Evolutionary conservation across 176 grass and related monocot genomes (phyloP), one percentile per base, ranked within the genome.

Genomic region (Carex littledalei): DNA sequence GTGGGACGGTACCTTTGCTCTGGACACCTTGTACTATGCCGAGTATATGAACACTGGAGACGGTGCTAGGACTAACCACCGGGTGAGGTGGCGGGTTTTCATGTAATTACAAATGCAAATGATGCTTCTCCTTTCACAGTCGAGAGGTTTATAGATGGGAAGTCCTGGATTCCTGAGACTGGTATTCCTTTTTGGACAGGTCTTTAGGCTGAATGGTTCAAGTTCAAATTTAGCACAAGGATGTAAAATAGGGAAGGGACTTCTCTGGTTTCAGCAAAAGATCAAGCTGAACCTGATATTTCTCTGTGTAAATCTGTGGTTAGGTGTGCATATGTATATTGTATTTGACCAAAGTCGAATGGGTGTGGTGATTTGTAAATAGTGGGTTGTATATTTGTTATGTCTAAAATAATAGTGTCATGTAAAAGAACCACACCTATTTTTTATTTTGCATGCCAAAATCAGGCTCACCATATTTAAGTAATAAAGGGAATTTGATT

Each of bases 71-170:
- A 80, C 68, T 0, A 2, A 65, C 29, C 13, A 21, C 1, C 24
- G 82, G 16, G 86, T 90, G 43, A 85, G 8, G 0, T 84, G 85
- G 73, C 12, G 1, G 81, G 85, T n/a, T 65, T 72, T 78, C 88
- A 73, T 21, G 17, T 84, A 3, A 80, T 73, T 0, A 77, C 1
- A 1, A 77, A 61, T 45, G 67, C 70, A 2, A 12, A 62, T 9
- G 80, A 79, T 24, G 88, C 80, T 1, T 41, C 8, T 41, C n/a
- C 29, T 0, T 89, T 86, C 59, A 89, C 68, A 0, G 79, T 61
- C 5, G 22, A 29, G 0, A 83, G 41, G 0, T 83, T 86, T 41
- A 71, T 86, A 52, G 14, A 57, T 8, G 88, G 84, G 17, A 62
- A 34, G 56, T n/a, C 55, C 0, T 89, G 87, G 87, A 43, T 89